Evolutionary conservation across 2,329 filamentous ascomycete species (phyloP).

Genomic region (Xylariaceae sp.): DNA sequence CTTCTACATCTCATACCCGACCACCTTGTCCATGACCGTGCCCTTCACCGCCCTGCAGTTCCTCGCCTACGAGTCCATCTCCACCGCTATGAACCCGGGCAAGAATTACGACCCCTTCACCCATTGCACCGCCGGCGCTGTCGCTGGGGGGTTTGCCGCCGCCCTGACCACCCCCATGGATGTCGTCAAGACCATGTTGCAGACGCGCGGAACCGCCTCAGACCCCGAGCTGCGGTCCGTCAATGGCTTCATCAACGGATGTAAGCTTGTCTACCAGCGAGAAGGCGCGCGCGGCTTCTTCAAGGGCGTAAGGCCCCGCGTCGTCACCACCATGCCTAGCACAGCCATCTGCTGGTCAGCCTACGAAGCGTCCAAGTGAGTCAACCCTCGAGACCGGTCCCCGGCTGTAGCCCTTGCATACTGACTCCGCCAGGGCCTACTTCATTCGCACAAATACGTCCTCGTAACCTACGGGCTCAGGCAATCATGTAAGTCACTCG

Average conservation of each 20-base stretch:
- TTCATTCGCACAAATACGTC: constrained; percentile 31
- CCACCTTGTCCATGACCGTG: constrained; percentile 96
- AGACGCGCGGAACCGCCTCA: constrained; percentile 80
- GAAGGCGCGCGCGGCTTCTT: constrained; percentile 88
- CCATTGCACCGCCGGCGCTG: constrained; percentile 86
- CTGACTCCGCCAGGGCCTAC: constrained; percentile 25
- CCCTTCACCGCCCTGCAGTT: constrained; percentile 97
- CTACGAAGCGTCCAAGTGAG: constrained; percentile 66
- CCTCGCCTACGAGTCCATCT: constrained; percentile 94
- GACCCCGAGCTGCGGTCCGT: constrained; percentile 81
- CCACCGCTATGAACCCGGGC: constrained; percentile 83
- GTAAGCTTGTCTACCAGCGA: constrained; percentile 73
- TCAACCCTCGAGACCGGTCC: constrained; percentile 12
- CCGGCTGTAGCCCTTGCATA: constrained; percentile 7
- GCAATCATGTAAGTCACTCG: too few species aligned
- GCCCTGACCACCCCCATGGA: constrained; percentile 94
- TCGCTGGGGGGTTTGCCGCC: constrained; percentile 90
- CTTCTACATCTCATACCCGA: constrained; percentile 98
- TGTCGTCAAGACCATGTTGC: constrained; percentile 95
- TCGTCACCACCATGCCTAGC: constrained; percentile 96
- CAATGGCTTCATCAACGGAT: constrained; percentile 76
- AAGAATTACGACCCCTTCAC: constrained; percentile 88
- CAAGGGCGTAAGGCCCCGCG: constrained; percentile 83
- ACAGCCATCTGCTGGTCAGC: constrained; percentile 98
- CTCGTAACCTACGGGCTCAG: constrained; percentile 12